Evolutionary conservation across 371 early-diverging fungal genomes (phyloP), one percentile per base, ranked within the genome.

Genomic region (Mucor mucedo): DNA sequence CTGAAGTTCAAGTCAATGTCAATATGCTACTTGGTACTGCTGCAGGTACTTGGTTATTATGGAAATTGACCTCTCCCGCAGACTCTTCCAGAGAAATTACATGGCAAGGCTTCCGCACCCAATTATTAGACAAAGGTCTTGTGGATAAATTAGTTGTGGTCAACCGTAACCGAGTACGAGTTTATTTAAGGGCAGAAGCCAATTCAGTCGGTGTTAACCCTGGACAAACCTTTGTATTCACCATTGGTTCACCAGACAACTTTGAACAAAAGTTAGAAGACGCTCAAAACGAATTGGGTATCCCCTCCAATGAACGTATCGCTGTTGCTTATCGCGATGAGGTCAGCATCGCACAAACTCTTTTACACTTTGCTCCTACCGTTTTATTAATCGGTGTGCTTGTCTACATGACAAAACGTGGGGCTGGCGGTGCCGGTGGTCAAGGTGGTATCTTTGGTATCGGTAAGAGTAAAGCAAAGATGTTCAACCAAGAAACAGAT

Each of bases 401-500:
- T 38, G 79, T 88, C 33, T 97, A 89, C 75, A 82, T 98, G 81
- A 91, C 95, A 33, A 83, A 91, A 63, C 79, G 90, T 32, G 89
- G 90, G 10, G 80, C 83, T 32, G 87, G 87, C 27, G 87, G 79
- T 44, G 71, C 57, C 2, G 73, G 73, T 32, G 86, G 87, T 1
- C 77, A 86, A 4, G 89, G 91, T 38, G 95, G 96, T 1, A 94
- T 97, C 52, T 97, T 98, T 78, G 95, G 95, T 32, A 92, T 98
- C 54, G 98, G 98, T 52, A 98, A 98, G 79, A 94, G 95, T 55
- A 86, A 91, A 54, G 99, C 99, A 33, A 93, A 92, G 79, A 76
- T 98, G 87, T 98, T 89, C 84, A 98, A 98, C 82, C 94, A 95
- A 71, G 98, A 98, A 71, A 93, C 92, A 4, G 95, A 95, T 54